These are phyloP conservation scores for Jamesozyma lodderae DNA, from an alignment of 805 yeast species.

Conservation along the genomic window DNA sequence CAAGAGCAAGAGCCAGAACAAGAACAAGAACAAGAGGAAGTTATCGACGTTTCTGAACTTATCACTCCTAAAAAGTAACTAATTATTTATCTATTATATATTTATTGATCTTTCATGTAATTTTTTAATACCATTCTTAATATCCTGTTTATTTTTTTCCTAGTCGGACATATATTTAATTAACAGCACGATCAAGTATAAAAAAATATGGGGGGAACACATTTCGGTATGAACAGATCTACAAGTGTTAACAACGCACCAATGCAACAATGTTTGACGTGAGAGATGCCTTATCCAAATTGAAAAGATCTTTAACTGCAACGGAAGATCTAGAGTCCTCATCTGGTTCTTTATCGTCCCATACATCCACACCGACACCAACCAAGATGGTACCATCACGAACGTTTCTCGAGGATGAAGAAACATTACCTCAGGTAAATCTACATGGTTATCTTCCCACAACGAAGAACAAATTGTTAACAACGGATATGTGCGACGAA, in stretches of 20 bases:
- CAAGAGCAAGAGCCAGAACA: background rate
- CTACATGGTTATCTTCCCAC: slow-evolving; percentile 51
- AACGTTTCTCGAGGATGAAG: slow-evolving; percentile 11
- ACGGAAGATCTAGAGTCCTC: slow-evolving; percentile 7
- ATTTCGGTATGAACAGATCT: too few species aligned
- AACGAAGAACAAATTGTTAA: slow-evolving; percentile 52
- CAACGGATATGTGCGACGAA: slow-evolving; percentile 60
- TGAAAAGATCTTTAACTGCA: slow-evolving; percentile 10
- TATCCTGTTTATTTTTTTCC: too few species aligned
- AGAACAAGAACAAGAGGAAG: background rate
- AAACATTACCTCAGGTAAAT: slow-evolving; percentile 46
- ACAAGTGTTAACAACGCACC: background rate
- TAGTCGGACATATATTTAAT: too few species aligned
- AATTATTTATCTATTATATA: background rate
- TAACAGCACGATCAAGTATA: too few species aligned
- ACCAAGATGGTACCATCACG: background rate
- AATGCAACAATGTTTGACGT: slow-evolving; percentile 11
- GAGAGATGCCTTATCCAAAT: slow-evolving; percentile 12
- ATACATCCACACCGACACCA: background rate
- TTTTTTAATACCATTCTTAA: too few species aligned
- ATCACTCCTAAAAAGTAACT: background rate
- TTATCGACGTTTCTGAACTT: background rate
- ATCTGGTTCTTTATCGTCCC: background rate
- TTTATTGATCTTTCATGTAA: too few species aligned
- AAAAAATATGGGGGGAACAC: too few species aligned